These are phyloP conservation scores for Rhizopus delemar DNA, from an alignment of 371 early-diverging fungal species.

Conservation along the genomic window DNA sequence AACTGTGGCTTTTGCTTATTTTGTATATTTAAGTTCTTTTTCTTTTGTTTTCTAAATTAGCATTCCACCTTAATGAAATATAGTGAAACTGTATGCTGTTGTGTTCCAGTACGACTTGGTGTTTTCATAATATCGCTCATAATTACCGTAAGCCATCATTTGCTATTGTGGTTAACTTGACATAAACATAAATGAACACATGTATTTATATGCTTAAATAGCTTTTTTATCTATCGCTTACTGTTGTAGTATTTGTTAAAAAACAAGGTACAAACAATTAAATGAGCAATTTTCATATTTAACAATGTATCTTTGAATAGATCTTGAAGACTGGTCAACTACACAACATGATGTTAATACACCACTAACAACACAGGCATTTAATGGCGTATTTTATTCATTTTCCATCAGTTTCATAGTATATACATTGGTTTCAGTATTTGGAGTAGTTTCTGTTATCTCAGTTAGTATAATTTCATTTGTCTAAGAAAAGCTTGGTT, in stretches of 20 bases:
- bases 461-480: conserved; percentile 17
- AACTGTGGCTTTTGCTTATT: background rate
- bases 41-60: no score
- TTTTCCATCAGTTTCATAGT: conserved; percentile 21
- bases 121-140: no score
- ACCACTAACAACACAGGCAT: conserved; percentile 29
- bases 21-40: no score
- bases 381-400: conserved; percentile 27
- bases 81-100: no score
- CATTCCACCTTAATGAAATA: no score
- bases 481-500: background rate
- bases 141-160: no score
- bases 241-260: no score
- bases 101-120: no score
- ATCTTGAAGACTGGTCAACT: conserved; percentile 29
- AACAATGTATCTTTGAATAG: conserved; percentile 1
- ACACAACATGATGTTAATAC: conserved; percentile 23
- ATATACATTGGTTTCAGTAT: conserved; percentile 22
- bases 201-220: background rate
- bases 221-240: no score
- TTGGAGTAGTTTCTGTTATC: conserved; percentile 23
- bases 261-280: background rate
- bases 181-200: background rate
- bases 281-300: background rate
- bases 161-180: background rate